Evolutionary conservation across 495 filamentous ascomycete genomes (phyloP), one percentile per base, ranked within the genome.

Genomic region (Xylaria flabelliformis): DNA sequence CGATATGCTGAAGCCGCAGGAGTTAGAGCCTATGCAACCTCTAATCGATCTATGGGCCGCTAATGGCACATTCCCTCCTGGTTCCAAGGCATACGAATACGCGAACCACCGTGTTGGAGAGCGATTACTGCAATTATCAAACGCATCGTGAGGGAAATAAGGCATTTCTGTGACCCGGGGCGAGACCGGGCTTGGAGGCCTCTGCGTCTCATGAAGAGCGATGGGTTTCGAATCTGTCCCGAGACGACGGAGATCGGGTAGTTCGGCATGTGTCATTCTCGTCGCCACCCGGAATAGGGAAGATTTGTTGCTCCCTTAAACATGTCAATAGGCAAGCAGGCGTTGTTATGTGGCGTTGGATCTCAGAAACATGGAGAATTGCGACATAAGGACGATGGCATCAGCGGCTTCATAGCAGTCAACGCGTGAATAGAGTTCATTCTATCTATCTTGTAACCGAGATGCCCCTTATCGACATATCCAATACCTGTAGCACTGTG

Each of bases 1-100:
- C 77, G 90, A 90, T 73, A 89, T 97, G 80, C 86, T 97, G 64
- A 89, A 89, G 67, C 91, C 94, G 46, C 90, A 91, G 79, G 94
- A 97, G 78, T 85, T 94, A 78, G 93, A 97, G 87, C 94, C 94
- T 17, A 97, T 97, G 94, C 93, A 95, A 84, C 91, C 93, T 13
- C 79, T 97, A 76, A 92, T 97, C 72, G 94, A 97, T 76, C 84
- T 97, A 46, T 97, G 94, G 90, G 90, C 93, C 64, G 91, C 89
- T 69, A 93, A 94, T 72, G 93, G 94, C 59, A 90, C 93, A 36
- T 91, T 97, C 71, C 93, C 94, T 2, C 86, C 90, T 0, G 92
- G 92, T 50, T 88, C 85, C 10, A 89, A 88, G 77, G 87, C 86
- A 12, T 88, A 88, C 66, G 85, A 84, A 63, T 87, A 83, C 68